Evolutionary conservation across 768 basidiomycete genomes (phyloP), one percentile per base, ranked within the genome.

Genomic region (Termitomyces sp.): DNA sequence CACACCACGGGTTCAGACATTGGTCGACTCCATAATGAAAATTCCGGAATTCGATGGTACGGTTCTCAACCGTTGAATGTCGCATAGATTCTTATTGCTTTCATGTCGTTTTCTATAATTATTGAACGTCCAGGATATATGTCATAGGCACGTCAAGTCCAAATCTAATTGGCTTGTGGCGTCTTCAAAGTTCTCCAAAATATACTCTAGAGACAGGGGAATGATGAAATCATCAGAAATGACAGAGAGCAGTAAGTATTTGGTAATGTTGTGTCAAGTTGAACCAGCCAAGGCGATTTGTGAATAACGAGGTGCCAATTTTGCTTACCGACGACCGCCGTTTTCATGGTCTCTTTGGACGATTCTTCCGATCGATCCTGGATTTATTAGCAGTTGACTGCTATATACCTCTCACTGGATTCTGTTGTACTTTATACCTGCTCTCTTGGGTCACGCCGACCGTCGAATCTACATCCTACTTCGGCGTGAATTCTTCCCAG

Each of bases 231-330:
- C n/a, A n/a, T n/a, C n/a, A n/a, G n/a, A n/a, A n/a, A n/a, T n/a
- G n/a, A n/a, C n/a, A n/a, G n/a, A n/a, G n/a, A n/a, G n/a, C n/a
- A n/a, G n/a, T n/a, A n/a, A 11, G 46, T 64, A 51, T 64, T 64
- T 64, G 61, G 46, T 37, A 48, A 41, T 64, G 53, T 64, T 61
- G 43, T 60, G 60, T 40, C 46, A 62, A 53, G 63, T 64, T 64
- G 58, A 62, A 64, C 44, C 38, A 45, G 38, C 30, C 30, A 12
- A 28, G 40, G 41, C 15, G 40, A 45, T 56, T 22, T 49, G 28
- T 32, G 30, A 32, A 43, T 41, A 28, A 28, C 21, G 22, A 1
- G 46, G 37, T 26, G 34, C 12, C 22, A n/a, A 19, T 15, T 24
- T 45, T 28, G 19, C 51, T 46, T 57, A 53, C 50, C 53, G 59